Evolutionary conservation across 208 protist genomes (phyloP).

Genomic region (Lotmaria passim): DNA sequence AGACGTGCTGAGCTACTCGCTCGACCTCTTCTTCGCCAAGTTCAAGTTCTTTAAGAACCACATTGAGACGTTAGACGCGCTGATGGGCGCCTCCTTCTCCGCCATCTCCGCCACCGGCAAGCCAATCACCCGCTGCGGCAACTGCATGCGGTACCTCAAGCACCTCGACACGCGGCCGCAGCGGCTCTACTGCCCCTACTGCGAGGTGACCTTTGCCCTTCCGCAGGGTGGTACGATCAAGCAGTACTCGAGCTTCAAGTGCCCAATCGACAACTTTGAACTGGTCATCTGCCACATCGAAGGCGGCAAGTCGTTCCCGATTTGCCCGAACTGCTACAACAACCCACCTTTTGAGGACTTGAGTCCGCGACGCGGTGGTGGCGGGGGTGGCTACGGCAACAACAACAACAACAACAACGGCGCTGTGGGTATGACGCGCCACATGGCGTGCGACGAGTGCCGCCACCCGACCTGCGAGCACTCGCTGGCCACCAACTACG

Average conservation of each 20-base stretch:
- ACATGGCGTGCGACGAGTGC: conserved; percentile 93
- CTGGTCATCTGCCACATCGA: conserved; percentile 91
- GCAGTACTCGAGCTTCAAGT: conserved; percentile 83
- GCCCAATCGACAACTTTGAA: conserved; percentile 94
- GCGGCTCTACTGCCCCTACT: conserved; percentile 94
- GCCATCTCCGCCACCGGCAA: conserved; percentile 78
- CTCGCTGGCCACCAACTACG: conserved; percentile 86
- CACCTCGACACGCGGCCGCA: conserved; percentile 84
- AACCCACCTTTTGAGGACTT: conserved; percentile 92
- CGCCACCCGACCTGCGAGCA: conserved; percentile 92
- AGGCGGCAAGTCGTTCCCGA: conserved; percentile 86
- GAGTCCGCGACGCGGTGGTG: conserved; percentile 2
- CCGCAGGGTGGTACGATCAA: conserved; percentile 90
- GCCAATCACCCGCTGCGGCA: conserved; percentile 90
- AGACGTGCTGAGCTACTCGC: conserved; percentile 81
- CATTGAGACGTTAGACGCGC: conserved; percentile 92
- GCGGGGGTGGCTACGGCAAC: neutral
- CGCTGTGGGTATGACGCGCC: conserved; percentile 17
- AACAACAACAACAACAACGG: neutral
- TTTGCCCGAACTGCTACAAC: conserved; percentile 96
- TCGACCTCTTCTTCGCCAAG: conserved; percentile 89
- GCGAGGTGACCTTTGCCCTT: conserved; percentile 92
- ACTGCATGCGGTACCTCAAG: conserved; percentile 93
- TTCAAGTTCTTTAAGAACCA: conserved; percentile 92
- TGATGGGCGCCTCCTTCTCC: conserved; percentile 95